Evolutionary conservation across 306 rosid genomes (phyloP), one percentile per base, ranked within the genome.

Genomic region (Acacia crassicarpa): DNA sequence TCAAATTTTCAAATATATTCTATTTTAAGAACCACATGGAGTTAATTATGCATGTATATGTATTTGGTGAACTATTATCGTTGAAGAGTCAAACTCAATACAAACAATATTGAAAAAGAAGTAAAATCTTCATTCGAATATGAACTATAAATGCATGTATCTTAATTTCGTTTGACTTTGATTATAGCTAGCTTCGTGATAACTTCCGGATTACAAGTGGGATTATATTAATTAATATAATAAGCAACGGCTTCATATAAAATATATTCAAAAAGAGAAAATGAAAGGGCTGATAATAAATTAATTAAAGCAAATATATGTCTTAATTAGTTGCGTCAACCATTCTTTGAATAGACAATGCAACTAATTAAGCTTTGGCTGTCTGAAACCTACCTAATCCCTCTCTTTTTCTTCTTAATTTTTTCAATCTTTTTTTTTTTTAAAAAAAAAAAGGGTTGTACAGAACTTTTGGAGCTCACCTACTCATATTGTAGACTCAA

Each of bases 291-390:
- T 14, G 49, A 56, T 20, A 56, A 19, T 20, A 20, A 54, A 49
- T 12, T 30, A 73, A 73, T 44, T 23, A 16, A 44, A 72, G n/a
- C 8, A 13, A 13, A 15, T 30, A 30, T 35, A 4, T 41, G 2
- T 22, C 65, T 45, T 27, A 38, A 38, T 67, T 38, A 58, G 65
- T 58, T 35, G 46, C 16, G 25, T 67, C 72, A 82, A 85, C 82
- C 84, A 82, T 82, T n/a, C 17, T 76, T 78, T 32, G 74, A 49
- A 68, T 82, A 75, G 86, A 85, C 83, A 56, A 12, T 78, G 65
- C 38, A 81, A 82, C 78, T 74, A 69, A 69, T 69, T 69, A 59
- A 67, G 76, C 33, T 74, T 79, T 74, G 38, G 40, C 27, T 79
- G 58, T 45, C 74, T 82, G n/a, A 74, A 20, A 19, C 76, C 58